Conservation (phyloP, 768 basidiomycete genomes). For the Boletus speciosus region DNA sequence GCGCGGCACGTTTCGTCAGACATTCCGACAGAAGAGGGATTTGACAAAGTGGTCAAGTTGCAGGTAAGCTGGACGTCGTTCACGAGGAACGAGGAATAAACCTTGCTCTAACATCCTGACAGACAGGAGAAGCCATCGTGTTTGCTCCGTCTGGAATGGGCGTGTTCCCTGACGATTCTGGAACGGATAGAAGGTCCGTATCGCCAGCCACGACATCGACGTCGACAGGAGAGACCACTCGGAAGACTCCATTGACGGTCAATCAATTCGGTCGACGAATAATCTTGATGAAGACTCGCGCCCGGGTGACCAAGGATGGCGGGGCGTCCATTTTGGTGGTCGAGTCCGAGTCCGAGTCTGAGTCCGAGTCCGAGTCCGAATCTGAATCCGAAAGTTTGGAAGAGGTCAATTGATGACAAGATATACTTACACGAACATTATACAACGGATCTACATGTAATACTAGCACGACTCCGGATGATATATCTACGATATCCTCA, state of each 20-base stretch:
- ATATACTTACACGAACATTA: neutral
- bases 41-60: slow-evolving; percentile 57
- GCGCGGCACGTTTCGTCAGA: slow-evolving; percentile 59
- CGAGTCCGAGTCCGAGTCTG: slow-evolving; percentile 6
- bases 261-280: slow-evolving; percentile 53
- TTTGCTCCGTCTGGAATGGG: slow-evolving; percentile 58
- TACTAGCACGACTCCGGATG: neutral
- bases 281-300: slow-evolving; percentile 54
- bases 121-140: slow-evolving; percentile 68
- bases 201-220: neutral
- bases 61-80: slow-evolving; percentile 39
- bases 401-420: neutral
- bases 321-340: slow-evolving; percentile 51
- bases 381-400: neutral
- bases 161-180: slow-evolving; percentile 27
- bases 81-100: neutral
- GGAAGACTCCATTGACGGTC: slow-evolving; percentile 21
- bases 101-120: neutral
- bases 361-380: neutral
- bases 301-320: slow-evolving; percentile 55
- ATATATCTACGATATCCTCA: neutral
- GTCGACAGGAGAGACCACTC: neutral
- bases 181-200: neutral
- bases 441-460: neutral
- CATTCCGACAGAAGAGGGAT: slow-evolving; percentile 50